Conservation (phyloP, 345 rosid genomes). For the Dipteronia dyeriana region DNA sequence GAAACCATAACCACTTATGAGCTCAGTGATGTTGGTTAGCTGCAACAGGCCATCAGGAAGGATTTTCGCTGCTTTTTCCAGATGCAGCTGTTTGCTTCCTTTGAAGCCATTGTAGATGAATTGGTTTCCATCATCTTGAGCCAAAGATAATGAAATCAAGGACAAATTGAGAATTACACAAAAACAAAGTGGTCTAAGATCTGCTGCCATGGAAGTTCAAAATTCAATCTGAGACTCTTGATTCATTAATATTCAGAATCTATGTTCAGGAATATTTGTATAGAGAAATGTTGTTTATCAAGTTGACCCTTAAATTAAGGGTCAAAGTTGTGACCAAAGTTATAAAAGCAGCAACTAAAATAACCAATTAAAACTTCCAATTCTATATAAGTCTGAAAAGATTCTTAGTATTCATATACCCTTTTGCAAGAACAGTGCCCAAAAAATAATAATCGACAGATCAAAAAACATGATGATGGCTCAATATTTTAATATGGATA, state of each 20-base stretch:
- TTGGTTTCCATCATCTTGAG: conserved; percentile 1
- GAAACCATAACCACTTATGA: no score
- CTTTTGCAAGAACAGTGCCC: neutral
- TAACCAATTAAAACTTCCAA: neutral
- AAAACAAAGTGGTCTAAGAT: conserved; percentile 26
- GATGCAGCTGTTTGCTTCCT: neutral
- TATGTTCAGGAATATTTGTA: neutral
- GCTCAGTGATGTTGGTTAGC: no score
- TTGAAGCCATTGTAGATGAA: conserved; percentile 19
- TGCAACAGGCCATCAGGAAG: no score
- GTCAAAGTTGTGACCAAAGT: neutral
- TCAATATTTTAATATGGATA: no score
- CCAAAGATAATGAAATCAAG: neutral
- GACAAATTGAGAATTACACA: neutral
- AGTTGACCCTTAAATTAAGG: neutral
- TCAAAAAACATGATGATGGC: no score
- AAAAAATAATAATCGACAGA: neutral
- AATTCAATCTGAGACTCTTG: neutral
- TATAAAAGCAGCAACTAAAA: neutral
- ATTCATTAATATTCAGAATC: neutral
- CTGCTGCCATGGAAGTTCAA: conserved; percentile 30
- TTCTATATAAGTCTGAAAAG: neutral
- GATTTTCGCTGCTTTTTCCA: neutral
- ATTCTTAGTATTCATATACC: neutral
- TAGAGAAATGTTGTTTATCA: neutral